Base-by-base conservation (phyloP, 805 yeast species). In the Kuraishia molischiana region DNA sequence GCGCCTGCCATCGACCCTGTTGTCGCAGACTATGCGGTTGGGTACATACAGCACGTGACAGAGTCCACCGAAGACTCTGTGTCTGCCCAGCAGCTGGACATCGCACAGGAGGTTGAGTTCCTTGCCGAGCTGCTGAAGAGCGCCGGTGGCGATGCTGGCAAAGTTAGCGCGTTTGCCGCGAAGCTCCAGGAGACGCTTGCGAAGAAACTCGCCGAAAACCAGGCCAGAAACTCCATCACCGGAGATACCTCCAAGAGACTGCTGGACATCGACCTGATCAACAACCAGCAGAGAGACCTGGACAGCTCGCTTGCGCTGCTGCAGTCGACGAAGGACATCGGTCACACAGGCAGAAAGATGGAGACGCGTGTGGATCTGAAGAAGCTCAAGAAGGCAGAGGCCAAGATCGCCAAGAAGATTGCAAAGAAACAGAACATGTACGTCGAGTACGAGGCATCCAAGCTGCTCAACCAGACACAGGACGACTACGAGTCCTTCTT, bases 341-440 rank as follows among this genome's bases (percentile, higher is more conserved):
- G 89, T 44, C 94, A 89, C 44, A 71, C 95, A 0, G 96, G 95
- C 40, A 75, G 95, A 61, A 78, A 81, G 48, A 82, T 87, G 66
- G 97, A 92, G 59, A 79, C 94, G 33, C 76, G 94, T 53, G 99
- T 92, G 32, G 98, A 92, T 59, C 83, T 83, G 69, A 89, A 87
- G 77, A 92, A 92, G 61, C 77, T 92, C 51, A 96, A 89, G 56
- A 92, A 90, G 61, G 98, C 96, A 41, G 99, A 92, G 66, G 77
- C 87, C 52, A 92, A 92, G 68, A 89, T 92, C 56, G 97, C 96
- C 18, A 90, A 94, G 55, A 92, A 92, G 64, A 90, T 92, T 44
- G 97, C 96, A 30, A 90, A 90, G 67, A 73, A 87, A 48, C 64
- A 63, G 35, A 85, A 85, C 57, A 76, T 79, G 54, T 83, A 84